phyloP scores from a whole-genome alignment of 495 filamentous ascomycete species.

The Lasiosphaeriaceae sp. region DNA sequence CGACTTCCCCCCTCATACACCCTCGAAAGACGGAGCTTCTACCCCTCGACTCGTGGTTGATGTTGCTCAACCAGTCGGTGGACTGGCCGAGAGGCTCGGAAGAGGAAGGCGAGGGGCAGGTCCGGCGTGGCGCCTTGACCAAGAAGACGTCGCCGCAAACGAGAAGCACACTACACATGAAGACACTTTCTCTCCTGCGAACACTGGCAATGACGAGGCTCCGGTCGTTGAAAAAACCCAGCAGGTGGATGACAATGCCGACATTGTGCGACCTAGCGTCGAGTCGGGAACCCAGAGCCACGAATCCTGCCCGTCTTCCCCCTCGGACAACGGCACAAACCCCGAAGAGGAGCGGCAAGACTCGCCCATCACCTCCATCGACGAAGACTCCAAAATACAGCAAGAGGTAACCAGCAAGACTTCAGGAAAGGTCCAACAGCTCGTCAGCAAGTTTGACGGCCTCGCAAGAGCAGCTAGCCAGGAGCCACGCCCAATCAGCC shows the following conservation, averaged over 20 bases:
- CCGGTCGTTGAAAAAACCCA: background rate
- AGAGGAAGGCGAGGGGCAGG: background rate
- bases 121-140: background rate
- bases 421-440: slow-evolving; percentile 42
- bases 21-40: slow-evolving; percentile 9
- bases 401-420: slow-evolving; percentile 22
- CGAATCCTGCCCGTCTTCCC: slow-evolving; percentile 34
- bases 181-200: background rate
- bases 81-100: background rate
- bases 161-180: background rate
- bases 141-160: background rate
- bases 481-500: slow-evolving; percentile 20
- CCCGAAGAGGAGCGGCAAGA: slow-evolving; percentile 37
- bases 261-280: slow-evolving; percentile 8
- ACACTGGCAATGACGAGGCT: background rate
- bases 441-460: slow-evolving; percentile 47
- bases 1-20: slow-evolving; percentile 24
- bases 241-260: slow-evolving; percentile 1
- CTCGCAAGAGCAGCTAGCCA: slow-evolving; percentile 34
- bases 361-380: slow-evolving; percentile 52
- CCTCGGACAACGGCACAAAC: slow-evolving; percentile 38
- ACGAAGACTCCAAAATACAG: slow-evolving; percentile 41
- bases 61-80: slow-evolving; percentile 4
- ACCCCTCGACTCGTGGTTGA: slow-evolving; percentile 22
- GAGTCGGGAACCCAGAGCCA: slow-evolving; percentile 15